Conservation (phyloP, 179 eudicot species). For the Amaranthus tricolor region DNA sequence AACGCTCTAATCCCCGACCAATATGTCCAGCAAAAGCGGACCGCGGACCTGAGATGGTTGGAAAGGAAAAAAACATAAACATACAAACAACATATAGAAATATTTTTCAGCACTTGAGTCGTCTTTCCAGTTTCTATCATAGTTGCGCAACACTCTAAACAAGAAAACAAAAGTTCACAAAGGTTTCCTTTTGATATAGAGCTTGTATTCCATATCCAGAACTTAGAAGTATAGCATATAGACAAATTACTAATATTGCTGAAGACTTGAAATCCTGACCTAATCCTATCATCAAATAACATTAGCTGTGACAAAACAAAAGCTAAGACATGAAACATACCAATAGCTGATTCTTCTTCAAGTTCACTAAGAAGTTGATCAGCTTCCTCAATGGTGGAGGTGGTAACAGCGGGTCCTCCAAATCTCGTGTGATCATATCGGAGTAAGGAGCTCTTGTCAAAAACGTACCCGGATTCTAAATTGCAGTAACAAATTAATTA, state of each 20-base stretch:
- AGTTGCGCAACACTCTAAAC: not conserved
- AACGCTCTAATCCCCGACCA: no score
- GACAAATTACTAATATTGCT: not conserved
- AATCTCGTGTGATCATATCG: conserved; percentile 80
- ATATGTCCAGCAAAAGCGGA: not conserved
- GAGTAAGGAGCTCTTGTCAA: conserved; percentile 56
- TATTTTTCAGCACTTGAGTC: no score
- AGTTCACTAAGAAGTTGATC: conserved; percentile 46
- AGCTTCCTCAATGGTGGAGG: conserved; percentile 65
- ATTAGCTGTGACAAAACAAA: not conserved
- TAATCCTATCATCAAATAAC: not conserved
- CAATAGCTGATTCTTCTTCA: conserved; percentile 61
- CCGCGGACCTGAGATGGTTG: not conserved
- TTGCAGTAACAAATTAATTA: conserved; percentile 8
- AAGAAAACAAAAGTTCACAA: not conserved
- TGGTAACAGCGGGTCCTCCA: conserved; percentile 69
- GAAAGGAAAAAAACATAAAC: not conserved
- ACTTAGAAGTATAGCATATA: not conserved
- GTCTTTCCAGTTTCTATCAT: not conserved
- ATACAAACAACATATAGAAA: not conserved
- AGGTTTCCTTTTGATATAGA: not conserved
- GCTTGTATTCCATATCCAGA: not conserved
- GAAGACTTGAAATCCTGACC: not conserved
- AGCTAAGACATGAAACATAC: conserved; percentile 32
- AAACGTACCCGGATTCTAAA: conserved; percentile 60